Percentiles rank a stretch among this genome's conserved stretches.
These are phyloP conservation scores for Linnemannia zychae DNA, from an alignment of 192 early-diverging fungal genomes.

Conservation along the genomic window DNA sequence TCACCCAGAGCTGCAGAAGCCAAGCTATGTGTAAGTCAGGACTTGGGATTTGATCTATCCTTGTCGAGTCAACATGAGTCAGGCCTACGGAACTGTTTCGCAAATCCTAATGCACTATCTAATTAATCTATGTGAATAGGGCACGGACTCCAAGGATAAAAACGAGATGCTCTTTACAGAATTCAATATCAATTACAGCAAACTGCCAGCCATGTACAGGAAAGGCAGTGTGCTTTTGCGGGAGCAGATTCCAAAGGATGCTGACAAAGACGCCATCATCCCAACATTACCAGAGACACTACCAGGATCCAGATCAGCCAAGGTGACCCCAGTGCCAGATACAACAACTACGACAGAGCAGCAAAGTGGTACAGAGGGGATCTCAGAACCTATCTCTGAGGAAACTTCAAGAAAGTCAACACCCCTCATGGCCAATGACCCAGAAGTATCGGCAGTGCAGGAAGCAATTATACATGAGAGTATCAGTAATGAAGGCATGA, in stretches of 20 bases:
- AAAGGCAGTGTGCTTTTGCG: constrained; percentile 90
- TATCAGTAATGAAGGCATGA: neutral
- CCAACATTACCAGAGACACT: constrained; percentile 49
- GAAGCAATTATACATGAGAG: neutral
- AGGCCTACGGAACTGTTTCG: neutral
- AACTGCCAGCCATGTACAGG: constrained; percentile 82
- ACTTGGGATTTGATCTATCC: neutral
- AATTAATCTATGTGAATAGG: constrained; percentile 57
- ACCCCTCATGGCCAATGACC: neutral
- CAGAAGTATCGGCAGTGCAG: neutral
- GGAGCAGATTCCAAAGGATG: constrained; percentile 60
- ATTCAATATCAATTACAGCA: constrained; percentile 93
- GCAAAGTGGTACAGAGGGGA: constrained; percentile 4
- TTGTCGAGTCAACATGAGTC: neutral
- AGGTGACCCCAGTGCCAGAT: constrained; percentile 3
- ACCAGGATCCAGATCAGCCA: constrained; percentile 29
- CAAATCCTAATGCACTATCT: neutral
- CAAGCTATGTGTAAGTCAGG: constrained; percentile 70
- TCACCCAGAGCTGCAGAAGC: constrained; percentile 83
- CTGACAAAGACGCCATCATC: constrained; percentile 39
- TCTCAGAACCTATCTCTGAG: neutral
- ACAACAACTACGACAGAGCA: neutral
- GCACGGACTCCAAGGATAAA: constrained; percentile 89
- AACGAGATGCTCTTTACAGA: constrained; percentile 91
- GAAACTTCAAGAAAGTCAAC: neutral